Evolutionary conservation across 495 filamentous ascomycete genomes (phyloP).

Genomic region (Articulospora tetracladia): DNA sequence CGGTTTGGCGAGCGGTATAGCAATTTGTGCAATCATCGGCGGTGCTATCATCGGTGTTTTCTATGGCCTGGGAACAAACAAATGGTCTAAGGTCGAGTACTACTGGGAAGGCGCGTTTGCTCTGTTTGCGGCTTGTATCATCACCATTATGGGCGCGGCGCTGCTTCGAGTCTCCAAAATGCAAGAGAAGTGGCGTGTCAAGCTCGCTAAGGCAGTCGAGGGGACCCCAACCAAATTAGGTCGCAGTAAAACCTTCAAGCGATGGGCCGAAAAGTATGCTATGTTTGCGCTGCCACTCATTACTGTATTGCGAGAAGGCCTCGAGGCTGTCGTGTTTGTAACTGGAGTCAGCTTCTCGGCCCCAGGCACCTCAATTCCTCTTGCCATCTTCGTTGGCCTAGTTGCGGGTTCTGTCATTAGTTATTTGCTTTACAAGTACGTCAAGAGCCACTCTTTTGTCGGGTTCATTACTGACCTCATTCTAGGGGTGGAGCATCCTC

Average conservation of each 20-base stretch:
- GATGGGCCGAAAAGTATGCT: constrained; percentile 68
- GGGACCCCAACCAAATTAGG: constrained; percentile 28
- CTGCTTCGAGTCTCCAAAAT: constrained; percentile 80
- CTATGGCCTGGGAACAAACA: constrained; percentile 64
- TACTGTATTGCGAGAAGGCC: constrained; percentile 77
- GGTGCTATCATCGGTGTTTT: constrained; percentile 76
- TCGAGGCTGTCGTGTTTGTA: constrained; percentile 79
- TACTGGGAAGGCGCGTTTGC: constrained; percentile 77
- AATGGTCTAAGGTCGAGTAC: constrained; percentile 62
- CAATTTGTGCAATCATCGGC: constrained; percentile 65
- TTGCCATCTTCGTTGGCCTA: constrained; percentile 68
- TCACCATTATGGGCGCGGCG: constrained; percentile 73
- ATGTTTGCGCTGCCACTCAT: constrained; percentile 83
- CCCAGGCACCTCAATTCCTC: constrained; percentile 68
- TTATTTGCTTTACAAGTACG: constrained; percentile 75
- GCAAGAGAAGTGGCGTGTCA: constrained; percentile 79
- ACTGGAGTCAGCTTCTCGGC: constrained; percentile 74
- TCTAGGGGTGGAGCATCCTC: constrained; percentile 47
- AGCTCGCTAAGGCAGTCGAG: constrained; percentile 54
- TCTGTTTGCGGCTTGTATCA: constrained; percentile 69
- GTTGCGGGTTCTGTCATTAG: constrained; percentile 59
- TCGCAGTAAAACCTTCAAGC: constrained; percentile 41
- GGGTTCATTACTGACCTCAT: constrained; percentile 1
- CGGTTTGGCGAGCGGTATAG: constrained; percentile 58
- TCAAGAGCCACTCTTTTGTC: background rate